Percentiles rank a stretch among this genome's conserved stretches.
Conservation (phyloP, 257 asterid species). For the Primulina eburnea region DNA sequence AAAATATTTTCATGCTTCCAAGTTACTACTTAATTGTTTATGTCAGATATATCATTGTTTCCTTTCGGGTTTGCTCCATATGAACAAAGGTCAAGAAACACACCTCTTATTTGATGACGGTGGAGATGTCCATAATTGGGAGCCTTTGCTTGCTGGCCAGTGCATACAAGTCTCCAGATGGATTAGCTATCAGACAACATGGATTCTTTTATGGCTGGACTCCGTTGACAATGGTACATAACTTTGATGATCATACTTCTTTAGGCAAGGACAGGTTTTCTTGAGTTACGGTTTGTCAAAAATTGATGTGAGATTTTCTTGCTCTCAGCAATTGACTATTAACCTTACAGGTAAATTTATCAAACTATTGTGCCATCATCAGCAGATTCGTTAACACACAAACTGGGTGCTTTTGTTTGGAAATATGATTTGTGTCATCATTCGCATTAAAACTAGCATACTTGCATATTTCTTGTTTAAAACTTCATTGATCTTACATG, state of each 20-base stretch:
- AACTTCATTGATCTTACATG: conserved; percentile 10
- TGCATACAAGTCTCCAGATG: conserved; percentile 89
- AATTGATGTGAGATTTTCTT: conserved; percentile 7
- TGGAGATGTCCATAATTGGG: conserved; percentile 96
- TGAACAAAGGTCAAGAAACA: conserved; percentile 75
- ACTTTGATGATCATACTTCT: conserved; percentile 10
- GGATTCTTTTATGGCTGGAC: conserved; percentile 97
- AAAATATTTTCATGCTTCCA: conserved; percentile 20
- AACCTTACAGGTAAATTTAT: background rate
- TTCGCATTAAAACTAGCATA: conserved; percentile 12
- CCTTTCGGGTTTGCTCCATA: conserved; percentile 11
- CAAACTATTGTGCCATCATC: conserved; percentile 8
- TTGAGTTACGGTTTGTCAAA: conserved; percentile 3
- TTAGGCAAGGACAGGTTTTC: conserved; percentile 18
- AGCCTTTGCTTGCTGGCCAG: conserved; percentile 84
- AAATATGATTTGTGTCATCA: background rate
- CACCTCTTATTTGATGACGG: conserved; percentile 88
- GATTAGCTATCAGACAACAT: conserved; percentile 60
- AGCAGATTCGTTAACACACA: background rate
- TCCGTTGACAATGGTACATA: conserved; percentile 69
- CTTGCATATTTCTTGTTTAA: background rate
- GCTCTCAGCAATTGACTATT: background rate
- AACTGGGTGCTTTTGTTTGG: conserved; percentile 8
- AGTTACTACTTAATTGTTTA: conserved; percentile 6
- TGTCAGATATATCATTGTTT: conserved; percentile 17